Base-by-base conservation (phyloP, 306 rosid genomes). In the Quercus rubra region DNA sequence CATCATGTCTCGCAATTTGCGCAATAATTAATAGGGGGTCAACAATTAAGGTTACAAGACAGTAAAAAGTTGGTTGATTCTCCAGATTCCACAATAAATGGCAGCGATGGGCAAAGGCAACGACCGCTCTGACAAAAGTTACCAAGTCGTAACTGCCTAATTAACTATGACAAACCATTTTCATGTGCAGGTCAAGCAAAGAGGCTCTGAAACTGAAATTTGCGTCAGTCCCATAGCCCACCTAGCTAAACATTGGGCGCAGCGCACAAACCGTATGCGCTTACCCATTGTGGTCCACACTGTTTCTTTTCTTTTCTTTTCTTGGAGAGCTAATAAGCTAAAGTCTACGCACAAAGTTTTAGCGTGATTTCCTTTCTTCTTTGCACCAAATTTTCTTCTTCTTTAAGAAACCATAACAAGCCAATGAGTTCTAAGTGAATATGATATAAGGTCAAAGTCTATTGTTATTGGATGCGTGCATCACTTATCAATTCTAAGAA, bases 141-240 rank as follows among this genome's bases (percentile, higher is more conserved):
- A 59, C 35, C 75, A 67, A 84, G 83, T 66, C 23, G 77, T 70
- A 88, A 88, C 87, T 49, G 82, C 86, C 86, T 74, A 80, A 67
- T 51, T 86, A 85, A 83, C 76, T 75, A 46, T 84, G 77, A 78
- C 75, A 30, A 80, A 20, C 66, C 62, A 80, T 79, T 78, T 27
- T 3, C 78, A n/a, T 49, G 66, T 27, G 80, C 88, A 12, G 69
- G 55, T 66, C 62, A 57, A 20, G 56, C 49, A 31, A 30, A 49
- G 28, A 19, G 23, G 51, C 28, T 49, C 3, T 33, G 27, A 33
- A 67, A 18, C 25, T 35, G 25, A 57, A 67, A 7, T 41, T 41
- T 1, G 35, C 54, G 33, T 12, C n/a, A 25, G 33, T 19, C n/a
- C 38, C 74, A 62, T 58, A 33, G 25, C 21, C 52, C 46, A 23